Evolutionary conservation across 768 basidiomycete species (phyloP).

Genomic region (Hydnomerulius pinastri): DNA sequence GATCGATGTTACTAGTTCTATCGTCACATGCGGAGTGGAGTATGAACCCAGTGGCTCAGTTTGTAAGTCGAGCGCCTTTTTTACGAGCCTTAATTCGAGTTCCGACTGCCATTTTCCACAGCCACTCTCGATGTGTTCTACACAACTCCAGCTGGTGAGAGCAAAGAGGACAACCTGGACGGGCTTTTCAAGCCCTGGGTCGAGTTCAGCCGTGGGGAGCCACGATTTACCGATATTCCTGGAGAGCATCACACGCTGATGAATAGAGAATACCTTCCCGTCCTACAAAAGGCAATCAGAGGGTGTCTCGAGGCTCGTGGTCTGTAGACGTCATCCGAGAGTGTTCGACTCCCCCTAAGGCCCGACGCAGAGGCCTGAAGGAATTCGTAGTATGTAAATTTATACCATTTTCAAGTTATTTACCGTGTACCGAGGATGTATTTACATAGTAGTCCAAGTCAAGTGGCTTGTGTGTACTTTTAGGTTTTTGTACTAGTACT

Average conservation of each 20-base stretch:
- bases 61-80: conserved; percentile 11
- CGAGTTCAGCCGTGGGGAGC: conserved; percentile 23
- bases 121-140: conserved; percentile 28
- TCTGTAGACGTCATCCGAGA: too few species aligned
- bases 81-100: neutral
- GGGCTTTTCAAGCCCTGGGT: conserved; percentile 28
- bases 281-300: conserved; percentile 32
- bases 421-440: too few species aligned
- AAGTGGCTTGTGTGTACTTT: too few species aligned
- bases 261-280: conserved; percentile 32
- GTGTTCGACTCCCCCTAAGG: too few species aligned
- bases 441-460: too few species aligned
- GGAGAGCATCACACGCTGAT: conserved; percentile 32
- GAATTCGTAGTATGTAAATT: too few species aligned
- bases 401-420: too few species aligned
- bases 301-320: conserved; percentile 26
- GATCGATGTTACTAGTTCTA: conserved; percentile 30
- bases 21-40: conserved; percentile 31
- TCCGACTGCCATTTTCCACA: neutral
- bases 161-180: conserved; percentile 31
- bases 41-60: conserved; percentile 28
- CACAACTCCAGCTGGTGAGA: conserved; percentile 27
- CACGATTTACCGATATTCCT: conserved; percentile 26
- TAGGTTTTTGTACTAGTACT: too few species aligned
- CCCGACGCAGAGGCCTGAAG: too few species aligned